Conservation (phyloP, 2,329 filamentous ascomycete genomes). For the Sporothrix brunneoviolacea region DNA sequence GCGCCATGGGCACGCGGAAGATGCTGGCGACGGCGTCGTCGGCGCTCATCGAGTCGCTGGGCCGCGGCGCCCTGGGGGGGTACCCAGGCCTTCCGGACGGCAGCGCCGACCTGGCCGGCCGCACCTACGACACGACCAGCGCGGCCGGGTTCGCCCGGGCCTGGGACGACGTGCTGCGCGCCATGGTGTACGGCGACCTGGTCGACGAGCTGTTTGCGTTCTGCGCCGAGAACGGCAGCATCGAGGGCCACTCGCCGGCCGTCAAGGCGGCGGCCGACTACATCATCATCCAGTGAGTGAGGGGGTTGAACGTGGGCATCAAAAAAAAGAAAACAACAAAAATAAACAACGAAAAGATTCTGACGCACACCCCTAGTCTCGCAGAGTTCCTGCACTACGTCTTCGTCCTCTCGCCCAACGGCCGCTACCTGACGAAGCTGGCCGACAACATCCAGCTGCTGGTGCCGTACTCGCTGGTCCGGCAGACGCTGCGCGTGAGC, state of each 20-base stretch:
- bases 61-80: constrained; percentile 59
- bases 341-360: too few species aligned
- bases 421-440: constrained; percentile 65
- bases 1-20: constrained; percentile 65
- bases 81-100: constrained; percentile 27
- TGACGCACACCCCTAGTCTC: constrained; percentile 39
- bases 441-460: constrained; percentile 64
- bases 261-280: constrained; percentile 60
- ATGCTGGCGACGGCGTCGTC: constrained; percentile 67
- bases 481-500: constrained; percentile 66
- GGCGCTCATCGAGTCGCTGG: constrained; percentile 62
- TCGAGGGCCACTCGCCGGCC: constrained; percentile 57
- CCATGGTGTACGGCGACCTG: constrained; percentile 60
- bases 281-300: constrained; percentile 64
- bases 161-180: constrained; percentile 61
- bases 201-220: constrained; percentile 59
- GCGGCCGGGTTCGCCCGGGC: constrained; percentile 55
- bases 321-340: not conserved
- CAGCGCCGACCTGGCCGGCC: constrained; percentile 1
- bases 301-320: constrained; percentile 14
- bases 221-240: constrained; percentile 50
- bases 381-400: constrained; percentile 69
- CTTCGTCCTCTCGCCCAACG: constrained; percentile 66
- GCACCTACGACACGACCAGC: constrained; percentile 50
- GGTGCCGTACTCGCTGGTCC: constrained; percentile 63